Base-by-base conservation (phyloP, 116 monocot species). In the Dioscorea cayenensis region DNA sequence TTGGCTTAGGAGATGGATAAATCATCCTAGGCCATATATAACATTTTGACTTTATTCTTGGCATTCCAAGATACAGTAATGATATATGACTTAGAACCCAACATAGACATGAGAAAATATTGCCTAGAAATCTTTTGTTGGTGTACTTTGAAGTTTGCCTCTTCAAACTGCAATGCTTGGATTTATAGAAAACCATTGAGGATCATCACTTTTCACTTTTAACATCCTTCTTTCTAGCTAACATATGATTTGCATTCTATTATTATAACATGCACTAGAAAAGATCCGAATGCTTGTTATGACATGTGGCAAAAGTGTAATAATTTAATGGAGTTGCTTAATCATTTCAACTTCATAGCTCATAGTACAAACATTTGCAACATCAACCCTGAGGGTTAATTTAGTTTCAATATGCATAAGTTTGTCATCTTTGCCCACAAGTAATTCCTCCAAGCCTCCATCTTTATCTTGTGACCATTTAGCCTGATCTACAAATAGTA, bases 391-490 rank as follows among this genome's bases (percentile, higher is more conserved):
- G 16, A 94, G 65, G 61, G 94, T 84, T 36, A 89, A 82, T 81
- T 76, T 93, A 17, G 99, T 99, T 60, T 99, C 94, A 0, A 89
- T 89, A 68, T 94, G 75, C 27, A 99, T 83, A 60, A 99, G 86
- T 73, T 99, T 91, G 67, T 99, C 99, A 52, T 99, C 94, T 67
- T 94, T 99, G 12, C 94, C 89, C 3, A 89, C 65, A 14, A 94
- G 64, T 9, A 99, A 70, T 69, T 99, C 99, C 51, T 89, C 50
- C 65, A 25, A 85, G 5, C 9, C 91, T 91, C 99, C 94, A 27
- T 86, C 93, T 79, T 87, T 92, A 72, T 99, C 99, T 74, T 90
- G 91, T 68, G 94, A 69, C 17, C 94, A 94, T 81, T 94, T 94
- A 70, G 99, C 89, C 99, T 94, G 77, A 3, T 60, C 51, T 28